Evolutionary conservation across 1,139 yeast genomes (phyloP).

Genomic region (Debaryomyces udenii): DNA sequence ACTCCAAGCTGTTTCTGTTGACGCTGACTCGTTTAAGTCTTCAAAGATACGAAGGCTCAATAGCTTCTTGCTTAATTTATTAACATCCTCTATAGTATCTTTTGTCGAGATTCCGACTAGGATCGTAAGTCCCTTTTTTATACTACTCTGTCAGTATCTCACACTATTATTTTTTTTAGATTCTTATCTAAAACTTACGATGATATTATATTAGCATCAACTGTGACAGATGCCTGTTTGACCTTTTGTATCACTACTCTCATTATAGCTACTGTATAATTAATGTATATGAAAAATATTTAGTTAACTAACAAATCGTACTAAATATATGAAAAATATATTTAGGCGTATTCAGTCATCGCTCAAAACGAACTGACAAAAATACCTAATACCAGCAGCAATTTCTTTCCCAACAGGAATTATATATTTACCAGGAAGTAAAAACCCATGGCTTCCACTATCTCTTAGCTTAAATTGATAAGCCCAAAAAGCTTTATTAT

Average conservation of each 20-base stretch:
- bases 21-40: constrained; percentile 40
- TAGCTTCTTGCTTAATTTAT: constrained; percentile 67
- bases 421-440: constrained; percentile 72
- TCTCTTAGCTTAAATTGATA: constrained; percentile 82
- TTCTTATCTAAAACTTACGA: constrained; percentile 46
- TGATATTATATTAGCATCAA: constrained; percentile 69
- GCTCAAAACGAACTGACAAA: constrained; percentile 62
- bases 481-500: constrained; percentile 80
- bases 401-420: constrained; percentile 78
- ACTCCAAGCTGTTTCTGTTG: constrained; percentile 45
- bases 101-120: constrained; percentile 81
- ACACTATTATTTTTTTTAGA: neutral
- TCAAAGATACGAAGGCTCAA: constrained; percentile 72
- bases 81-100: constrained; percentile 75
- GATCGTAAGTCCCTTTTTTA: constrained; percentile 73
- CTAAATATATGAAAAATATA: neutral
- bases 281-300: too few relatives aligned
- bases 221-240: constrained; percentile 83
- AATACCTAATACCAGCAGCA: constrained; percentile 68
- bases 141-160: constrained; percentile 36
- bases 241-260: constrained; percentile 88
- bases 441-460: constrained; percentile 81
- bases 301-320: neutral
- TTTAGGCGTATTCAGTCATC: constrained; percentile 18
- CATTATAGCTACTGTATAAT: constrained; percentile 46